These are phyloP conservation scores for Pleurotus cornucopiae DNA, from an alignment of 768 basidiomycete genomes.

Conservation along the genomic window DNA sequence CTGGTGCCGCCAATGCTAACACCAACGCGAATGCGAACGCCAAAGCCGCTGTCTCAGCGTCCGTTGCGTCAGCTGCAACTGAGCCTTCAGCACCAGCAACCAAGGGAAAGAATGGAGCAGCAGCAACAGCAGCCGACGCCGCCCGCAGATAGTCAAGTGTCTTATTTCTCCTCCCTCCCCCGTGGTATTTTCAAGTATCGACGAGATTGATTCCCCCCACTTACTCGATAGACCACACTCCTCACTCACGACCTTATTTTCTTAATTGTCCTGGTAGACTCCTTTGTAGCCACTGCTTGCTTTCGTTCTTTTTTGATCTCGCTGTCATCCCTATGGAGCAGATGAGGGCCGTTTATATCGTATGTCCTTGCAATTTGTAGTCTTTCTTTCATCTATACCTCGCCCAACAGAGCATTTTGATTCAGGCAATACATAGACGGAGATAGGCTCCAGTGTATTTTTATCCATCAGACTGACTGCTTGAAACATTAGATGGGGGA, in stretches of 20 bases:
- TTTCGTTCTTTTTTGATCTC: conserved; percentile 3
- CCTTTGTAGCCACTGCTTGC: not conserved
- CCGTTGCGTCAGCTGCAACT: not conserved
- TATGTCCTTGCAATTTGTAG: conserved; percentile 4
- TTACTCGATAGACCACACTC: not conserved
- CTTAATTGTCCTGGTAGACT: conserved; percentile 7
- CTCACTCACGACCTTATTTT: not conserved
- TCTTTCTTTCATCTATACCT: not conserved
- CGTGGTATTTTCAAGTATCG: not conserved
- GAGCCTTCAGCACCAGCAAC: not conserved
- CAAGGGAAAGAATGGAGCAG: not conserved
- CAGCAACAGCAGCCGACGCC: not conserved
- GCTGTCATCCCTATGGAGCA: not conserved
- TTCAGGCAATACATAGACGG: conserved; percentile 7
- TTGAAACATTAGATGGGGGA: too few species aligned
- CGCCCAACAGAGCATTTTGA: conserved; percentile 6
- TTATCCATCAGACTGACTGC: not conserved
- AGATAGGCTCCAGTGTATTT: not conserved
- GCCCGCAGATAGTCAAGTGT: not conserved
- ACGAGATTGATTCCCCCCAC: not conserved
- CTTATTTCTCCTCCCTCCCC: not conserved
- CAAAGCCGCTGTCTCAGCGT: not conserved
- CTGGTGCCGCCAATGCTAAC: not conserved
- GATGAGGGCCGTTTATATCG: conserved; percentile 6
- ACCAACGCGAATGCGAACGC: not conserved